phyloP scores from a whole-genome alignment of 129 eudicot genomes.

The Artemisia argyi region DNA sequence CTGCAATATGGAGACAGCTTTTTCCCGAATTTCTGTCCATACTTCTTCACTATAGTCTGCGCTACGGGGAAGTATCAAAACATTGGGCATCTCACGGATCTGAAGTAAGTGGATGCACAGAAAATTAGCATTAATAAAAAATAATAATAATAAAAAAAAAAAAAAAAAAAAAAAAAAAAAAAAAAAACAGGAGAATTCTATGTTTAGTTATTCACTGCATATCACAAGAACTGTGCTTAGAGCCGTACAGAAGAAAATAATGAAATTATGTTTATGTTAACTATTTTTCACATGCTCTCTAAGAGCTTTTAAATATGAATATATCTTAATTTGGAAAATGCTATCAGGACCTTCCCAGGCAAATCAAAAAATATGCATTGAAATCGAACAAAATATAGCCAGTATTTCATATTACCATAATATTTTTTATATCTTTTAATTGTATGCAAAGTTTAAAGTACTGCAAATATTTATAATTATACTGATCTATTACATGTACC shows the following conservation, averaged over 20 bases:
- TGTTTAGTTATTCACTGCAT: neutral
- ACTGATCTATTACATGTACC: conserved; percentile 12
- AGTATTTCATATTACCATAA: neutral
- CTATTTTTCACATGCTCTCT: conserved; percentile 7
- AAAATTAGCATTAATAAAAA: conserved; percentile 12
- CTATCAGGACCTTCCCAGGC: neutral
- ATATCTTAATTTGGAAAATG: too few relatives aligned
- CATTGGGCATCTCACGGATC: conserved; percentile 99
- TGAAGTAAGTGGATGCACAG: conserved; percentile 33
- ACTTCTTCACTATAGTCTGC: conserved; percentile 99
- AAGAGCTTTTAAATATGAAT: neutral
- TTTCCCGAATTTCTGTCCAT: conserved; percentile 98
- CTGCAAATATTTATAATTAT: neutral
- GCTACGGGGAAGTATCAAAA: conserved; percentile 93
- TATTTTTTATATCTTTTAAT: conserved; percentile 6
- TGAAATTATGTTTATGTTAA: conserved; percentile 7
- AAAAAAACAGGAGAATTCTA: conserved; percentile 1
- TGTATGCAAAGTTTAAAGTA: conserved; percentile 21
- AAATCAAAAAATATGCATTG: neutral
- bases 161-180: too few relatives aligned
- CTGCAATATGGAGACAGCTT: conserved; percentile 75
- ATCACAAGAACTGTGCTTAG: conserved; percentile 3
- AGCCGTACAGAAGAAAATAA: neutral
- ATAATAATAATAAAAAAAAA: too few relatives aligned
- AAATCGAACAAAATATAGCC: neutral